Conservation (phyloP, 2,329 filamentous ascomycete species). For the Trichoderma arundinaceum region DNA sequence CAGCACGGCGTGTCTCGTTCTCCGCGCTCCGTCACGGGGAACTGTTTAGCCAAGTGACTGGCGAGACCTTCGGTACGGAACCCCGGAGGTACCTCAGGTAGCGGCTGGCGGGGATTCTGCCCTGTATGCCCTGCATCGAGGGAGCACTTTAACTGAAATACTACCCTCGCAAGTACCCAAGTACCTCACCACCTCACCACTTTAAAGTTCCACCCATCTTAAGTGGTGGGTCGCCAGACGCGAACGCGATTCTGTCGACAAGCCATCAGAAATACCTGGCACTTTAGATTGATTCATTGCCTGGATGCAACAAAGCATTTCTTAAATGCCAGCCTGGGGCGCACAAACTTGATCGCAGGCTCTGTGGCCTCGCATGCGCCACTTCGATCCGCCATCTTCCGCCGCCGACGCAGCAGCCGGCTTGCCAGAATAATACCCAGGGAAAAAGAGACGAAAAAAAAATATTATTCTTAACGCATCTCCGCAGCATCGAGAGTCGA, state of each 20-base stretch:
- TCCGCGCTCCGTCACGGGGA: neutral
- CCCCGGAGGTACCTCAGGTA: neutral
- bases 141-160: neutral
- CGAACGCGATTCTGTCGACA: constrained; percentile 29
- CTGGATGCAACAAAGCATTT: constrained; percentile 14
- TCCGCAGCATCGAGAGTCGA: constrained; percentile 18
- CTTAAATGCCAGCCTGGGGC: constrained; percentile 30
- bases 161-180: constrained; percentile 8
- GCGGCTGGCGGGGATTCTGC: neutral
- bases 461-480: constrained; percentile 14
- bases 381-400: neutral
- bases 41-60: neutral
- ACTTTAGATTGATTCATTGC: constrained; percentile 25
- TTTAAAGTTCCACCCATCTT: constrained; percentile 25
- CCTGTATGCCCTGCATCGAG: neutral
- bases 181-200: constrained; percentile 11
- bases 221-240: constrained; percentile 29
- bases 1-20: constrained; percentile 1
- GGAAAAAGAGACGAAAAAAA: neutral
- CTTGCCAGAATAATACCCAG: neutral
- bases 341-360: constrained; percentile 29
- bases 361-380: constrained; percentile 25
- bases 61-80: neutral
- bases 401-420: neutral
- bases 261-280: constrained; percentile 24